Percentiles rank a stretch among this genome's conserved stretches.
Conservation (phyloP, 768 basidiomycete genomes). For the Boletus bicolor region DNA sequence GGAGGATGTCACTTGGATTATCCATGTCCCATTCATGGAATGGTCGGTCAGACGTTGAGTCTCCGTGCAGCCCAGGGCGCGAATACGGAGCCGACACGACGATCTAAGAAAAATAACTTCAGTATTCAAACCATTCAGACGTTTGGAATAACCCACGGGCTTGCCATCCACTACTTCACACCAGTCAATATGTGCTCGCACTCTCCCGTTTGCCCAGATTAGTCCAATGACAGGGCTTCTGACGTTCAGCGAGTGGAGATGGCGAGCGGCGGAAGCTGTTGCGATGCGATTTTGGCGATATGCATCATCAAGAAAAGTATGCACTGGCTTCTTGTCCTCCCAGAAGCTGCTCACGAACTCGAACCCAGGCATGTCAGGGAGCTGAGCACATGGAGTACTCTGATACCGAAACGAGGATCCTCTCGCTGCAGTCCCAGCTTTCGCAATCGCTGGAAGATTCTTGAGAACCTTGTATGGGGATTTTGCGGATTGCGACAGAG, state of each 20-base stretch:
- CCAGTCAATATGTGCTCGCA: constrained; percentile 58
- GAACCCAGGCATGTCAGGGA: constrained; percentile 46
- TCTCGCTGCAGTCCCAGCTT: constrained; percentile 36
- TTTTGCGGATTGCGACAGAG: constrained; percentile 41
- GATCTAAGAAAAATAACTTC: constrained; percentile 30
- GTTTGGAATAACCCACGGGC: constrained; percentile 30
- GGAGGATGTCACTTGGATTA: constrained; percentile 41
- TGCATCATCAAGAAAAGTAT: constrained; percentile 47
- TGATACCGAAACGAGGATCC: constrained; percentile 51
- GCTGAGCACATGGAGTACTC: constrained; percentile 45
- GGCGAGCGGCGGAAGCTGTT: constrained; percentile 47
- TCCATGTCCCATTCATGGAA: constrained; percentile 53
- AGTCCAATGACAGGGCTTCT: constrained; percentile 49
- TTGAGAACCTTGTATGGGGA: constrained; percentile 50
- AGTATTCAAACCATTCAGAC: background rate
- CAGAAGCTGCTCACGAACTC: constrained; percentile 54
- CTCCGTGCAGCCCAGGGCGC: constrained; percentile 12
- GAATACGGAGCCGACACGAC: constrained; percentile 51
- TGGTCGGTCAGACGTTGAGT: constrained; percentile 16
- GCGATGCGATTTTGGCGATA: constrained; percentile 59
- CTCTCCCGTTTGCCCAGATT: constrained; percentile 50
- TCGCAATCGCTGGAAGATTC: constrained; percentile 35
- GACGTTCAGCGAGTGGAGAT: constrained; percentile 47
- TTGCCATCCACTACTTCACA: constrained; percentile 34
- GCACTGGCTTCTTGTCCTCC: constrained; percentile 59